Evolutionary conservation across 495 filamentous ascomycete genomes (phyloP).

Genomic region (Entonaema liquescens): DNA sequence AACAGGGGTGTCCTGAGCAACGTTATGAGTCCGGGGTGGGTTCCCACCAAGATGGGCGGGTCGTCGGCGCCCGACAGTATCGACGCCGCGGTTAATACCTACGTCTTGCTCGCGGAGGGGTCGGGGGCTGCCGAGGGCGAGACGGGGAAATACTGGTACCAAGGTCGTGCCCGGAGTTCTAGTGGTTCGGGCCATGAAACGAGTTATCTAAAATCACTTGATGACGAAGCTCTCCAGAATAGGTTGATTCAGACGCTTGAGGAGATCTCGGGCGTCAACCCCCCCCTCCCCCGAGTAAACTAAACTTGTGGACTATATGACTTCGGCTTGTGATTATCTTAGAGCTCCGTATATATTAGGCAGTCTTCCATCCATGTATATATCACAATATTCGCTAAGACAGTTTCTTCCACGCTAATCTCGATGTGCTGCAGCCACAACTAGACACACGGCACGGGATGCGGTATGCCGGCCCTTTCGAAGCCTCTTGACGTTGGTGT

Average conservation of each 20-base stretch:
- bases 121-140: constrained; percentile 39
- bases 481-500: too few species aligned
- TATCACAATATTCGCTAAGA: too few species aligned
- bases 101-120: constrained; percentile 57
- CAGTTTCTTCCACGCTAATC: too few species aligned
- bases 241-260: constrained; percentile 22
- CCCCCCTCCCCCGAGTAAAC: constrained; percentile 20
- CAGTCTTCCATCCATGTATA: too few species aligned
- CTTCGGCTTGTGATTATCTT: too few species aligned
- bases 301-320: neutral
- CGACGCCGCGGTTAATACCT: constrained; percentile 55
- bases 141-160: constrained; percentile 41
- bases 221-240: constrained; percentile 39
- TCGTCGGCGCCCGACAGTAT: constrained; percentile 55
- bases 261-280: constrained; percentile 28
- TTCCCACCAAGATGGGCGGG: constrained; percentile 70
- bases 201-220: constrained; percentile 21
- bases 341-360: too few species aligned
- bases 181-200: constrained; percentile 9
- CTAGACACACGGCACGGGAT: too few species aligned
- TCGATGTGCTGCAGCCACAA: too few species aligned
- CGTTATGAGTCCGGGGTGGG: constrained; percentile 69
- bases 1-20: constrained; percentile 57
- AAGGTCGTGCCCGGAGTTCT: constrained; percentile 19
- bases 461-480: too few species aligned